Conservation (phyloP, 208 protist genomes). For the Hexamita inflata region DNA sequence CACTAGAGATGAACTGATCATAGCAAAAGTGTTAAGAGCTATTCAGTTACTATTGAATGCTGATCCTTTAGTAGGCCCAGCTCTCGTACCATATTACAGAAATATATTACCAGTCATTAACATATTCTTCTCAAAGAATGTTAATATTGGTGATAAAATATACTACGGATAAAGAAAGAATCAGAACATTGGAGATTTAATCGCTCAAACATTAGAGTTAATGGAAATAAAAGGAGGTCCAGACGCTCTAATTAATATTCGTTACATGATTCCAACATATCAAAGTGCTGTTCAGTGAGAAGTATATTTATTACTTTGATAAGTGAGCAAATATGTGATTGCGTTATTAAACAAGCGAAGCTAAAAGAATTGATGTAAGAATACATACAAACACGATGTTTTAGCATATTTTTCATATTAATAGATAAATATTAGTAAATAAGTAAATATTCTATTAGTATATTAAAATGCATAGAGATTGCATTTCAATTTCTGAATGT, state of each 20-base stretch:
- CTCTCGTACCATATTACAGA: slow-evolving; percentile 89
- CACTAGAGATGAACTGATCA: slow-evolving; percentile 78
- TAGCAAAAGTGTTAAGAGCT: slow-evolving; percentile 73
- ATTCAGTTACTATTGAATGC: slow-evolving; percentile 79
- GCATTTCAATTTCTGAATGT: too few relatives aligned
- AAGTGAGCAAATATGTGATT: too few relatives aligned
- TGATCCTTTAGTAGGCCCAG: slow-evolving; percentile 75
- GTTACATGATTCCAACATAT: slow-evolving; percentile 69
- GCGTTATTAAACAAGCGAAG: too few relatives aligned
- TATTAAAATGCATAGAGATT: too few relatives aligned
- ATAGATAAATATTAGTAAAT: too few relatives aligned
- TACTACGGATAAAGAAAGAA: slow-evolving; percentile 78
- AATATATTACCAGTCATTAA: slow-evolving; percentile 93
- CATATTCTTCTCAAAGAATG: slow-evolving; percentile 77
- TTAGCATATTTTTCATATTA: too few relatives aligned
- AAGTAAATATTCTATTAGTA: too few relatives aligned
- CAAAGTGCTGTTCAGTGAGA: too few relatives aligned
- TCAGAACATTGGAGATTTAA: slow-evolving; percentile 71
- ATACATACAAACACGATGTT: too few relatives aligned
- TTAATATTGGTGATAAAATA: slow-evolving; percentile 69
- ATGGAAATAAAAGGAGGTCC: slow-evolving; percentile 60
- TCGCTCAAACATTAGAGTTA: slow-evolving; percentile 83
- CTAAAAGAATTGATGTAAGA: too few relatives aligned
- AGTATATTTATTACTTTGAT: too few relatives aligned
- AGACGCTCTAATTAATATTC: slow-evolving; percentile 68